Base-by-base conservation (phyloP, 257 asterid genomes). In the Henckelia pumila region DNA sequence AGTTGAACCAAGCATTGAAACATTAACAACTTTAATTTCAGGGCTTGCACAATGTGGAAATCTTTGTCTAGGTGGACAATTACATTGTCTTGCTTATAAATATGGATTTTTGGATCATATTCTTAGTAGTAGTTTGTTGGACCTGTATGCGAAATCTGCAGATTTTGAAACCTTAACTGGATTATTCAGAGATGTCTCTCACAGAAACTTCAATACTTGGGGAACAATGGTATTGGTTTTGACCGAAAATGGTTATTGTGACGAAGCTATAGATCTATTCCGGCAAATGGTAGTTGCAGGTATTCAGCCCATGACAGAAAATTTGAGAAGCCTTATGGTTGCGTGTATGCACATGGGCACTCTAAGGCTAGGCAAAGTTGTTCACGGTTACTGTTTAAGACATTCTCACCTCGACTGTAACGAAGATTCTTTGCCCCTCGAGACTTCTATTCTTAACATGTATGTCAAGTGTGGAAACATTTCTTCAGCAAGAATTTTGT, bases 361-460 rank as follows among this genome's bases (percentile, higher is more conserved):
- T 21, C 71, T 77, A 37, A 62, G 74, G 57, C 62, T 77, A 8
- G 84, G 81, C 63, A 82, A 64, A 82, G 68, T 80, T 23, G 69
- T 82, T 40, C 87, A 79, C 19, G 81, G 84, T 47, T 82, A 72
- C 67, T 71, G 57, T 14, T 17, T 66, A 33, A 72, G 81, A 65
- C 72, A 73, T 37, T 66, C 33, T 17, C 32, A 35, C 13, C 35
- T 53, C 6, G 32, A n/a, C 57, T 64, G 56, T 7, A 60, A 61
- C 33, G 81, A 64, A 57, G 26, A 37, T 6, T 47, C 20, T 13
- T 50, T 21, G 20, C 66, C 71, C 37, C 57, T 84, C 55, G 81
- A 75, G 63, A 84, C 87, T 68, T 75, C 77, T 19, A 68, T 81
- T 71, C 63, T 81, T 20, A 84, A 79, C 49, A 79, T 84, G 89